Evolutionary conservation across 768 basidiomycete species (phyloP).

Genomic region (Phaeolepiota aurea): DNA sequence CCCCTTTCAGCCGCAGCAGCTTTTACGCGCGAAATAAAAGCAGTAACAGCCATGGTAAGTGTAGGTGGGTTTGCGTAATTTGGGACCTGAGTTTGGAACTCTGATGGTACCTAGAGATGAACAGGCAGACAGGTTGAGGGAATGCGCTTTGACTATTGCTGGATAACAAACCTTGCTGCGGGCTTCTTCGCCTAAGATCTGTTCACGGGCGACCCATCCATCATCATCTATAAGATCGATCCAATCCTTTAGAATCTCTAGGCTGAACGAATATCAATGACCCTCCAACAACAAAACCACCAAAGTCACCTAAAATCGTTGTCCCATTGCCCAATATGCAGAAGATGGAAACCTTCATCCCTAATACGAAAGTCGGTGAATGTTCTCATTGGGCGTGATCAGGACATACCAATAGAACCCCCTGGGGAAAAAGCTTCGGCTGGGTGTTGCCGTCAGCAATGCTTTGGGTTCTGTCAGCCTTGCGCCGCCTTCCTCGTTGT

Average conservation of each 20-base stretch:
- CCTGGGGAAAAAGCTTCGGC: slow-evolving; percentile 93
- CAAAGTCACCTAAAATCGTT: slow-evolving; percentile 53
- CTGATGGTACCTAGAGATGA: slow-evolving; percentile 58
- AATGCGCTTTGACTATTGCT: not conserved
- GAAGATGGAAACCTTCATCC: slow-evolving; percentile 96
- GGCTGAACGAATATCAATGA: slow-evolving; percentile 27
- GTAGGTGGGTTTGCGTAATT: slow-evolving; percentile 95
- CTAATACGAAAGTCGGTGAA: slow-evolving; percentile 26
- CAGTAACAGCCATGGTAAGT: slow-evolving; percentile 86
- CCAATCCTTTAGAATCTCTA: slow-evolving; percentile 89
- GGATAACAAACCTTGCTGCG: slow-evolving; percentile 73
- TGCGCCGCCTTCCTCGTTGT: slow-evolving; percentile 40
- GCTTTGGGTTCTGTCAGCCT: slow-evolving; percentile 65
- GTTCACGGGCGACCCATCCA: slow-evolving; percentile 94
- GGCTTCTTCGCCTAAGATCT: slow-evolving; percentile 94
- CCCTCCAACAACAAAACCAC: not conserved
- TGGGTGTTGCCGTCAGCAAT: slow-evolving; percentile 88
- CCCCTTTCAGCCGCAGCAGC: slow-evolving; percentile 25
- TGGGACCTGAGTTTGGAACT: slow-evolving; percentile 92
- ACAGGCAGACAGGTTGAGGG: no score
- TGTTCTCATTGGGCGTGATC: slow-evolving; percentile 2
- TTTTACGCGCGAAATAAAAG: slow-evolving; percentile 74
- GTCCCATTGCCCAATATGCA: slow-evolving; percentile 91
- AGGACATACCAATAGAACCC: slow-evolving; percentile 84
- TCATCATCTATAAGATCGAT: slow-evolving; percentile 85